Evolutionary conservation across 1,139 yeast species (phyloP).

Genomic region (Scheffersomyces parashehatae): DNA sequence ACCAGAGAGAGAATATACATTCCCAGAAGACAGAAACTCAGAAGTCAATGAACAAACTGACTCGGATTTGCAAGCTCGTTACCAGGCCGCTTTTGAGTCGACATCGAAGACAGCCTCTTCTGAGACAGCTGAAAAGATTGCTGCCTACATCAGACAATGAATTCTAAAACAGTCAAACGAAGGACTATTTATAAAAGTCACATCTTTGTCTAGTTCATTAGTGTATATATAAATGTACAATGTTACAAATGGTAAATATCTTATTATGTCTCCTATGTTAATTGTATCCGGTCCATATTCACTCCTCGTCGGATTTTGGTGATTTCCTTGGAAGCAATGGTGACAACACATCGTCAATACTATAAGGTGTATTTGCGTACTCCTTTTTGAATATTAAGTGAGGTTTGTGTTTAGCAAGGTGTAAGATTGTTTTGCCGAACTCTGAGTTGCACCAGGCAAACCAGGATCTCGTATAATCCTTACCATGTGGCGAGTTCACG

Average conservation of each 20-base stretch:
- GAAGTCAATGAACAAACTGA: constrained; percentile 53
- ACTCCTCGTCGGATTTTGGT: background rate
- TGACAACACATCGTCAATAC: constrained; percentile 26
- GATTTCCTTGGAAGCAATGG: background rate
- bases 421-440: constrained; percentile 79
- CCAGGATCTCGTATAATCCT: constrained; percentile 72
- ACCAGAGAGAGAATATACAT: constrained; percentile 69
- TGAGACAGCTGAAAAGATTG: constrained; percentile 70
- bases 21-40: constrained; percentile 68
- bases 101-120: constrained; percentile 63
- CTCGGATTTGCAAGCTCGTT: constrained; percentile 64
- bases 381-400: constrained; percentile 61
- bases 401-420: constrained; percentile 74
- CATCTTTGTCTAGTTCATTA: too few species aligned
- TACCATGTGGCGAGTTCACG: constrained; percentile 55
- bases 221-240: too few species aligned
- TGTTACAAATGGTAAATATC: background rate
- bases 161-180: background rate
- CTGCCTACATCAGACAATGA: constrained; percentile 51
- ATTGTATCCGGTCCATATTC: background rate
- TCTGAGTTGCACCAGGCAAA: constrained; percentile 95
- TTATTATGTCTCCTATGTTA: background rate
- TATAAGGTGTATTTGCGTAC: constrained; percentile 27
- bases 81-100: constrained; percentile 70
- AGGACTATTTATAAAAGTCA: too few species aligned